phyloP scores from a whole-genome alignment of 257 asterid genomes.

The Eustoma russellianum region DNA sequence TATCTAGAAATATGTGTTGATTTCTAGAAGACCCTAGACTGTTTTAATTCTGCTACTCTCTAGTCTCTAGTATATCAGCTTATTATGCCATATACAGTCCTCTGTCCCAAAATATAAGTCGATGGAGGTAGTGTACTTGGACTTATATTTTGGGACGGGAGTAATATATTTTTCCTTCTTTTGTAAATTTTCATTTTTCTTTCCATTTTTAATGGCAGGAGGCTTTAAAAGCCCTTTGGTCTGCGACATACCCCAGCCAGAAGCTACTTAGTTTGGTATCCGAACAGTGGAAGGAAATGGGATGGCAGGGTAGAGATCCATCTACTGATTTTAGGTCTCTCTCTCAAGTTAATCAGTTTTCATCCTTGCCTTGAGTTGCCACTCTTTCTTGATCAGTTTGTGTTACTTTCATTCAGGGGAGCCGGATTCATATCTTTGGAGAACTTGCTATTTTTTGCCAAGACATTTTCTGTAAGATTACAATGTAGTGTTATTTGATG shows the following conservation, averaged over 20 bases:
- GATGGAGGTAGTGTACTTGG: no score
- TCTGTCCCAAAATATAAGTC: no score
- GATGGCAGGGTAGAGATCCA: constrained; percentile 98
- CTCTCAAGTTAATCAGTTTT: background rate
- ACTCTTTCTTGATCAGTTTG: background rate
- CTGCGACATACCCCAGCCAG: constrained; percentile 64
- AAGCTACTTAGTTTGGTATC: constrained; percentile 64
- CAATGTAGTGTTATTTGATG: background rate
- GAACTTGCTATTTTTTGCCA: constrained; percentile 71
- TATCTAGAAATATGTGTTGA: no score
- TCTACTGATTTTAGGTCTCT: constrained; percentile 79
- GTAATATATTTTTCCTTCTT: no score
- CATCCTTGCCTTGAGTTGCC: background rate
- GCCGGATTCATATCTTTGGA: constrained; percentile 86
- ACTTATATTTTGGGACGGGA: no score
- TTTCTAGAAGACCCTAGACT: no score
- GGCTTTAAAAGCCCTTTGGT: constrained; percentile 79
- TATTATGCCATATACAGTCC: no score
- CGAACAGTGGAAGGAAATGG: constrained; percentile 94
- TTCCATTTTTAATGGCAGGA: constrained; percentile 24
- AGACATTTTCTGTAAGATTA: constrained; percentile 56
- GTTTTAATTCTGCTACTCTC: background rate
- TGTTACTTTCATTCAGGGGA: constrained; percentile 41
- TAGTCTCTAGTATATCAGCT: background rate
- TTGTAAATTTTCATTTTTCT: no score